Conservation (phyloP, 2,329 filamentous ascomycete species). For the Diaporthe sp. region DNA sequence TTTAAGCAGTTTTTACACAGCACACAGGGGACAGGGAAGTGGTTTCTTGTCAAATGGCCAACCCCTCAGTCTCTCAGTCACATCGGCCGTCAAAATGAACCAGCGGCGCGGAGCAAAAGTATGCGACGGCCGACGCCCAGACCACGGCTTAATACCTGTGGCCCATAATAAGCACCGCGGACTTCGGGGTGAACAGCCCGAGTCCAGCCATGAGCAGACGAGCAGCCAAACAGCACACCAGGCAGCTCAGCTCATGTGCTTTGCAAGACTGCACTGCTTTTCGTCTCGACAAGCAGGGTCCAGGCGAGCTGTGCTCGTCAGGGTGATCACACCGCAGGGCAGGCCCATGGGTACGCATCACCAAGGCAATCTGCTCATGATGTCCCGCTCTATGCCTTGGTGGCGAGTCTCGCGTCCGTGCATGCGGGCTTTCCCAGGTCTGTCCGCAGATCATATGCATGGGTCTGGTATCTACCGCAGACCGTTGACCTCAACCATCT, state of each 20-base stretch:
- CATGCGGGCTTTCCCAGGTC: constrained; percentile 19
- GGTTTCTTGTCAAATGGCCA: background rate
- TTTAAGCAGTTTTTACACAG: background rate
- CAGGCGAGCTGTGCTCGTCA: constrained; percentile 13
- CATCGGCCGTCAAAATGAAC: background rate
- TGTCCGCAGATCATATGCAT: constrained; percentile 15
- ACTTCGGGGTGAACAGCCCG: background rate
- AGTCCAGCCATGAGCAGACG: background rate
- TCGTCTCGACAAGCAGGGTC: constrained; percentile 12
- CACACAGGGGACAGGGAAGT: background rate
- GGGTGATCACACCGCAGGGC: constrained; percentile 16
- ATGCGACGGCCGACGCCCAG: background rate
- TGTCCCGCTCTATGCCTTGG: constrained; percentile 21
- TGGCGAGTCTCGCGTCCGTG: constrained; percentile 13
- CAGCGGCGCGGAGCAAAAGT: background rate
- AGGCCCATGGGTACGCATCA: background rate
- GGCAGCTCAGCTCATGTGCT: background rate
- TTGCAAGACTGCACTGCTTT: constrained; percentile 10
- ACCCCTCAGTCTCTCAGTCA: background rate
- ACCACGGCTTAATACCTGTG: background rate
- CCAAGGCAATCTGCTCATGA: constrained; percentile 9
- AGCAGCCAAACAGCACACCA: background rate
- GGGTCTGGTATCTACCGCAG: background rate
- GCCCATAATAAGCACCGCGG: background rate
- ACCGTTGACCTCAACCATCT: constrained; percentile 12